Conservation (phyloP, 2,329 filamentous ascomycete species). For the Penicillium sp. region DNA sequence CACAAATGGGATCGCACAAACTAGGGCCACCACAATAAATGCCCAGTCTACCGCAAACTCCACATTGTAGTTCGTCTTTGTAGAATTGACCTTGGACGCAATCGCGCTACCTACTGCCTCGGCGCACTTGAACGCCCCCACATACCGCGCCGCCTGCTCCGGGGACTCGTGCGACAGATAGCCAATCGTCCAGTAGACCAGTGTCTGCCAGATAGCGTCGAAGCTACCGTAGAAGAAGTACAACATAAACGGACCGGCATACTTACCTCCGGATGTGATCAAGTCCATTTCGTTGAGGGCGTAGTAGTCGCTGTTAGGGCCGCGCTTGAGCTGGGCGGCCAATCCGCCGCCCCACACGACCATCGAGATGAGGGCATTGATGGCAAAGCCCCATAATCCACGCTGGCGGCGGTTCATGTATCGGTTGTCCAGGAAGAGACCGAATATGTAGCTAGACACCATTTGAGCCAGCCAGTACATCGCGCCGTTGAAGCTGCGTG, state of each 20-base stretch:
- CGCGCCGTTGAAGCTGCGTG: constrained; percentile 13
- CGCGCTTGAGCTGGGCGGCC: constrained; percentile 9
- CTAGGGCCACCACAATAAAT: neutral
- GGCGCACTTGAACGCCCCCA: constrained; percentile 15
- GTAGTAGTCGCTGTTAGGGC: constrained; percentile 12
- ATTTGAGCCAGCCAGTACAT: constrained; percentile 19
- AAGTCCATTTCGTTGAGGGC: constrained; percentile 10
- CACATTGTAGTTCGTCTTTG: constrained; percentile 17
- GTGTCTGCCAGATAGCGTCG: constrained; percentile 17
- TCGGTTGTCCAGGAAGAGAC: neutral
- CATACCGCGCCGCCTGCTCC: constrained; percentile 17
- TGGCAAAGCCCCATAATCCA: constrained; percentile 1
- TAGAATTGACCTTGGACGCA: constrained; percentile 17
- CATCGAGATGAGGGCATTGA: constrained; percentile 1
- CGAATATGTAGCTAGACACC: constrained; percentile 3
- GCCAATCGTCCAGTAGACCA: constrained; percentile 17
- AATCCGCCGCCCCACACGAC: constrained; percentile 2
- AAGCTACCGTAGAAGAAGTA: constrained; percentile 17
- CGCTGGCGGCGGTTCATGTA: constrained; percentile 12
- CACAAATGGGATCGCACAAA: neutral
- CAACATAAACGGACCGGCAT: constrained; percentile 11
- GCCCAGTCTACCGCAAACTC: constrained; percentile 11
- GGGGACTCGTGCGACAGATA: constrained; percentile 13
- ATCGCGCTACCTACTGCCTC: constrained; percentile 17
- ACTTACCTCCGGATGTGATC: constrained; percentile 9